Evolutionary conservation across 2,329 filamentous ascomycete genomes (phyloP), one percentile per base, ranked within the genome.

Genomic region (Cryphonectria nitschkei): DNA sequence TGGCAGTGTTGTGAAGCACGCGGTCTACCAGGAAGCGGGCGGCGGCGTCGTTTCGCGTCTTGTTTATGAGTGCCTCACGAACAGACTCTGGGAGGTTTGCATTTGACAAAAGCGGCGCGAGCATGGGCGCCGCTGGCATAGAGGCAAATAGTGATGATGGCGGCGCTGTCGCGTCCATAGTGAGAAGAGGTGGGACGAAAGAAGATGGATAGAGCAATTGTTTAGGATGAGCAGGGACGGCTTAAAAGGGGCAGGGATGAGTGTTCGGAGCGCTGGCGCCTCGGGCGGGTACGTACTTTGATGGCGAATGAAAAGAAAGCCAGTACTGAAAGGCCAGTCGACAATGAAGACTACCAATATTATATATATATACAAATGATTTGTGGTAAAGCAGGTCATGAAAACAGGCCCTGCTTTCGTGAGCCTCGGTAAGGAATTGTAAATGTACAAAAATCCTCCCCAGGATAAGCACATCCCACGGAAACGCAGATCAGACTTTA

Each of bases 151-250:
- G 39, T 67, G 56, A 37, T 22, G 19, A 32, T 26, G 43, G 32
- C 43, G 67, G 32, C 58, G 67, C 39, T 32, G 67, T 52, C 67
- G 58, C 67, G 43, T 68, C 58, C 67, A 68, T 68, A 43, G 64
- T 65, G 29, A 29, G 9, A 54, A 22, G 16, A n/a, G n/a, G n/a
- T 41, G 37, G 54, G 26, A 39, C 37, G 7, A 34, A 46, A 37
- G 16, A 32, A 34, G n/a, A 60, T 26, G 34, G 61, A 63, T 13
- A 26, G 26, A 26, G 61, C n/a, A 7, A 14, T n/a, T 50, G 66
- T 43, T 39, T n/a, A 11, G 52, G 14, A 11, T 7, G 13, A 32
- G 29, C 6, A 32, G 9, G 43, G 63, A 26, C 13, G 6, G 26
- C 39, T n/a, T n/a, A n/a, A 2, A 22, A 7, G 34, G 34, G 65